These are phyloP conservation scores for Cladosporium austrohemisphaericum DNA, from an alignment of 2,329 filamentous ascomycete genomes.

Conservation along the genomic window DNA sequence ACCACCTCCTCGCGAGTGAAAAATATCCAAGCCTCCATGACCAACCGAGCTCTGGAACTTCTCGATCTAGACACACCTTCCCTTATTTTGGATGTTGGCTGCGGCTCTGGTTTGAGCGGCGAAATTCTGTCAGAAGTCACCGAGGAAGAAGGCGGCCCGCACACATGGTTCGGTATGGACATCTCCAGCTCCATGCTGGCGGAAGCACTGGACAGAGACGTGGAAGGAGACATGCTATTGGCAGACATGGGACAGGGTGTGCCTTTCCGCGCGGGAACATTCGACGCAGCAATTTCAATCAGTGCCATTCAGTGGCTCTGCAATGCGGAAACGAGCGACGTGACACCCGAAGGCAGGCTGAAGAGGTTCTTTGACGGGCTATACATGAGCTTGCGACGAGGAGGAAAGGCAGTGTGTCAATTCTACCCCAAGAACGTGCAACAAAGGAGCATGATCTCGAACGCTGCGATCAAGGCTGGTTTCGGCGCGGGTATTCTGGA, in stretches of 20 bases:
- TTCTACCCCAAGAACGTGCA: slow-evolving; percentile 96
- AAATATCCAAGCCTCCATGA: slow-evolving; percentile 93
- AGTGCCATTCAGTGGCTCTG: slow-evolving; percentile 98
- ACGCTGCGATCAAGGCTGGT: slow-evolving; percentile 85
- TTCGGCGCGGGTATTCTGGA: slow-evolving; percentile 94
- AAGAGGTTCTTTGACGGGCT: slow-evolving; percentile 87
- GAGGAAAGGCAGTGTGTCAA: slow-evolving; percentile 88
- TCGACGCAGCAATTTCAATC: slow-evolving; percentile 93
- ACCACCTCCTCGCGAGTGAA: slow-evolving; percentile 94
- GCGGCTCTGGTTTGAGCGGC: slow-evolving; percentile 88
- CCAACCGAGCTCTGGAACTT: slow-evolving; percentile 84
- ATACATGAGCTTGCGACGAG: slow-evolving; percentile 77
- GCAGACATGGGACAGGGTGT: slow-evolving; percentile 95
- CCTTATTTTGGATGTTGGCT: slow-evolving; percentile 93
- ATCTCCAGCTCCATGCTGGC: slow-evolving; percentile 96
- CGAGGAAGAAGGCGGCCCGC: slow-evolving; percentile 72
- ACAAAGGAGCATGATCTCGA: slow-evolving; percentile 87
- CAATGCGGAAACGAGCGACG: slow-evolving; percentile 77
- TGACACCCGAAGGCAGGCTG: slow-evolving; percentile 72
- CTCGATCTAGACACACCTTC: slow-evolving; percentile 76
- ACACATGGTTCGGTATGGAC: slow-evolving; percentile 97
- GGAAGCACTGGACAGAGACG: slow-evolving; percentile 83
- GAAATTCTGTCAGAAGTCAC: slow-evolving; percentile 79
- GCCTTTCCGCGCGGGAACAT: slow-evolving; percentile 85
- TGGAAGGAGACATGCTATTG: slow-evolving; percentile 89